Evolutionary conservation across 2,329 filamentous ascomycete species (phyloP), one percentile per base, ranked within the genome.

Genomic region (Stachybotrys elegans): DNA sequence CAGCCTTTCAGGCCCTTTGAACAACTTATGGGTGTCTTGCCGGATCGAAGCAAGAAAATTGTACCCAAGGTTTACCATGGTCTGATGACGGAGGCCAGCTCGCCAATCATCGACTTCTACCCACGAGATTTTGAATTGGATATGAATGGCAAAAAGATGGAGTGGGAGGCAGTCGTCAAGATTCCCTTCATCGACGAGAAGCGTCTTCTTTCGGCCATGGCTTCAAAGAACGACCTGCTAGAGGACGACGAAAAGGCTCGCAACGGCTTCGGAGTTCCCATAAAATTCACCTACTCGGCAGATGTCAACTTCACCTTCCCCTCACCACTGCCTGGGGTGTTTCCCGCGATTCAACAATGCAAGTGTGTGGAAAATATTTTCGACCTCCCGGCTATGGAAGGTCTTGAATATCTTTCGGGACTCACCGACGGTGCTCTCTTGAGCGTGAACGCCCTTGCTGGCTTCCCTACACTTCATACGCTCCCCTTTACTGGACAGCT

Each of bases 91-190:
- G 87, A 87, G 44, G 76, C 85, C 2, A 79, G 86, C 14, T 97
- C 92, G 14, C 90, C 93, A 2, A 98, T 98, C 62, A 86, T 95
- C 58, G 93, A 98, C 61, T 98, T 98, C 63, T 98, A 98, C 58
- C 93, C 93, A 3, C 81, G 92, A 55, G 93, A 98, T 57, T 98
- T 98, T 58, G 89, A 94, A 52, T 75, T 98, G 32, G 94, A 98
- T 62, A 97, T 98, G 93, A 97, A 98, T 56, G 94, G 93, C 47
- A 98, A 98, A 73, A 98, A 95, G 71, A 94, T 95, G 86, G 94
- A 98, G 51, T 98, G 93, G 93, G 93, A 98, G 62, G 93, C 93
- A 22, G 92, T 98, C 29, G 90, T 98, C 51, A 98, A 97, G 67
- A 98, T 98, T 58, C 93, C 93, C 0, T 98, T 98, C 67, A 98